A percentile compares a stretch with the other conserved stretches of the same genome.
Conservation (phyloP, 2,329 filamentous ascomycete species). For the Penicillium rolfsii region DNA sequence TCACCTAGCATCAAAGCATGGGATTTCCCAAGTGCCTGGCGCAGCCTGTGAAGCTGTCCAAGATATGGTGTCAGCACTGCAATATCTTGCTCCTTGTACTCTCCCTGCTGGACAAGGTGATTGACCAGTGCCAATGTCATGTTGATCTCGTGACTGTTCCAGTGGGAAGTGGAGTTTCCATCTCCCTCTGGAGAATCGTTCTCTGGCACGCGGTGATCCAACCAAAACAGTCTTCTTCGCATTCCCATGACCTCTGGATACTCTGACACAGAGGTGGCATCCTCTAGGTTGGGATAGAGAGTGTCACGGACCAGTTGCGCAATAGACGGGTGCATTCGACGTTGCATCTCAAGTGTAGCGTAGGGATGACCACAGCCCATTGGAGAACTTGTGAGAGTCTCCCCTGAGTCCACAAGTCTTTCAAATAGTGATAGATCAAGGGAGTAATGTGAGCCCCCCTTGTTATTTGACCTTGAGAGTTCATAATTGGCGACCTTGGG, state of each 20-base stretch:
- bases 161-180: neutral
- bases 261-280: neutral
- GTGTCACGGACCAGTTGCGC: neutral
- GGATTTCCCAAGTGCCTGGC: neutral
- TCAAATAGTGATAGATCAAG: neutral
- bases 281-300: neutral
- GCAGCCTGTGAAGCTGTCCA: constrained; percentile 1
- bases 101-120: neutral
- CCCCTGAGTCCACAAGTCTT: neutral
- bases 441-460: neutral
- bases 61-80: neutral
- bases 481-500: neutral
- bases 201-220: neutral
- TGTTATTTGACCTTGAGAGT: neutral
- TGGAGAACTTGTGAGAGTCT: neutral
- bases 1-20: neutral
- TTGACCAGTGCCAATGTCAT: neutral
- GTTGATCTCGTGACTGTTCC: neutral
- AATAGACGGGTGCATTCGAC: neutral
- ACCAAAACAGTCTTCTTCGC: neutral
- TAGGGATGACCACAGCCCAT: neutral
- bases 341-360: neutral
- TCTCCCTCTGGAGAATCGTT: neutral
- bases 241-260: neutral
- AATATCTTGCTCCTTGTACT: neutral